A percentile compares a stretch with the other conserved stretches of the same genome.
Evolutionary conservation across 768 basidiomycete species (phyloP).

Genomic region (Serendipita sp.): DNA sequence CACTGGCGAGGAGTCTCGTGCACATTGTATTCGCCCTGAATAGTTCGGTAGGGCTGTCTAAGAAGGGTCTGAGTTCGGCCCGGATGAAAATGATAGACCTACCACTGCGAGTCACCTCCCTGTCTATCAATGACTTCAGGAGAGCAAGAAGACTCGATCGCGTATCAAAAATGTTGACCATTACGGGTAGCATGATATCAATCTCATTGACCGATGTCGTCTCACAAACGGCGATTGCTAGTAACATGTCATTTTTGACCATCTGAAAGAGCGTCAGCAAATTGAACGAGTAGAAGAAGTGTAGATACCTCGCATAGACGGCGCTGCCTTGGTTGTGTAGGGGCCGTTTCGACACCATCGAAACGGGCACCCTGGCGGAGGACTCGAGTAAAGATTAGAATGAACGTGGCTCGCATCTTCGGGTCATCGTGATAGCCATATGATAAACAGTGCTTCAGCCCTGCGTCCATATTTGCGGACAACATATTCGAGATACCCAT

Average conservation of each 20-base stretch:
- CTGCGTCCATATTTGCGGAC: slow-evolving; percentile 69
- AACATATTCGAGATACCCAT: slow-evolving; percentile 68
- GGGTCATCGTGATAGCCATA: slow-evolving; percentile 60
- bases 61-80: background rate
- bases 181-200: slow-evolving; percentile 60
- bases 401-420: slow-evolving; percentile 59
- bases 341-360: slow-evolving; percentile 37
- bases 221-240: slow-evolving; percentile 77
- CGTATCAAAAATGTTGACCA: slow-evolving; percentile 76
- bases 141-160: slow-evolving; percentile 52
- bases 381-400: slow-evolving; percentile 68
- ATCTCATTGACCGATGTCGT: slow-evolving; percentile 64
- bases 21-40: slow-evolving; percentile 82
- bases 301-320: slow-evolving; percentile 41
- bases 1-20: slow-evolving; percentile 71
- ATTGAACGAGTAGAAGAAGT: background rate
- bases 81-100: slow-evolving; percentile 10
- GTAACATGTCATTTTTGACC: slow-evolving; percentile 19
- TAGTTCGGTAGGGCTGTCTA: slow-evolving; percentile 62
- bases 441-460: slow-evolving; percentile 72
- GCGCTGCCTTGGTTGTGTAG: slow-evolving; percentile 30
- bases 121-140: slow-evolving; percentile 70
- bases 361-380: slow-evolving; percentile 68
- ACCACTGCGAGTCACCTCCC: slow-evolving; percentile 70
- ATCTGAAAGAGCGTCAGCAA: slow-evolving; percentile 25